Evolutionary conservation across 495 filamentous ascomycete species (phyloP).

Genomic region (Xylaria castorea): DNA sequence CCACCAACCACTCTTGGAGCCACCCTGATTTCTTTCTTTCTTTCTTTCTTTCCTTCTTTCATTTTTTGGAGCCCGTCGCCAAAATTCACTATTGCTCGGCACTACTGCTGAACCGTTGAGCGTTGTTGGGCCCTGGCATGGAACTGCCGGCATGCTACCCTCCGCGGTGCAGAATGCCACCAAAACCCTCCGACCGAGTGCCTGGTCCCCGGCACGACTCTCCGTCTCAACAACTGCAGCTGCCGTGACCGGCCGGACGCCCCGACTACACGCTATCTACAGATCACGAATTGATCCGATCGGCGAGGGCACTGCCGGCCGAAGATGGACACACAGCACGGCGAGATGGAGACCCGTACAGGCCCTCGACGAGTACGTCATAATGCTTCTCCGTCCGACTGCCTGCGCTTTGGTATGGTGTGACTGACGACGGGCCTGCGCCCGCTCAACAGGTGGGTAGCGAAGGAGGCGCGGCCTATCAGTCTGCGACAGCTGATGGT

Average conservation of each 20-base stretch:
- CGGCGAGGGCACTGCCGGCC: conserved; percentile 7
- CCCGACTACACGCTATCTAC: background rate
- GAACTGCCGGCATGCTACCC: conserved; percentile 56
- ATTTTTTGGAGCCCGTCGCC: too few species aligned
- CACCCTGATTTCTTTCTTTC: background rate
- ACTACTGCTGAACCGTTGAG: background rate
- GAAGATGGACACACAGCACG: conserved; percentile 38
- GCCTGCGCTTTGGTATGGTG: conserved; percentile 21
- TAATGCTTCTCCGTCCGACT: background rate
- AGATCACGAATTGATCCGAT: background rate
- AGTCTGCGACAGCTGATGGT: conserved; percentile 92
- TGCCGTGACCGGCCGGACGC: background rate
- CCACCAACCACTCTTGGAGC: background rate
- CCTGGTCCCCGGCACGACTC: conserved; percentile 24
- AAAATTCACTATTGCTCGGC: background rate
- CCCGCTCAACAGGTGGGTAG: conserved; percentile 72
- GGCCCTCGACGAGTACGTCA: conserved; percentile 83
- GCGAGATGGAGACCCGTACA: conserved; percentile 80
- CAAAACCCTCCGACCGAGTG: conserved; percentile 48
- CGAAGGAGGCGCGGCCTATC: conserved; percentile 82
- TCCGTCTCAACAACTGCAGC: conserved; percentile 9
- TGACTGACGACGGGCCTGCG: conserved; percentile 35
- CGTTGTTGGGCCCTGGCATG: conserved; percentile 44
- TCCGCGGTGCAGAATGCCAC: conserved; percentile 53
- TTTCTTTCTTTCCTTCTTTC: too few species aligned